Conservation (phyloP, 164 flowering plant genomes). For the Cinnamomum micranthum region DNA sequence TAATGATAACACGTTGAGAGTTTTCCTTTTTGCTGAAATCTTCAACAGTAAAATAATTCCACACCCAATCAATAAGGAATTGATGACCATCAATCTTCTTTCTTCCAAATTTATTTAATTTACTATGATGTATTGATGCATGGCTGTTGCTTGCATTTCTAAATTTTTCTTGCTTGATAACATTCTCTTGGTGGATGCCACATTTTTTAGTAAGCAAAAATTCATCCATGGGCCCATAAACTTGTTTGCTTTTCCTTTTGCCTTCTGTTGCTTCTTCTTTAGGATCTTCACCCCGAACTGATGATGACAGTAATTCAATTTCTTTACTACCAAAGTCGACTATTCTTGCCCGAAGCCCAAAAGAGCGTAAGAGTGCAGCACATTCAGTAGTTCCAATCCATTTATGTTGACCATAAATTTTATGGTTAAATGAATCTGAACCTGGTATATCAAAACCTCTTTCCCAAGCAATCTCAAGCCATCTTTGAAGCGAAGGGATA, state of each 20-base stretch:
- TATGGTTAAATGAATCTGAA: constrained; percentile 45
- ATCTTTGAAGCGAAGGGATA: constrained; percentile 72
- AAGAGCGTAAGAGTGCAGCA: constrained; percentile 80
- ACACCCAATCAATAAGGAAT: constrained; percentile 71
- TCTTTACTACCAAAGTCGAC: constrained; percentile 69
- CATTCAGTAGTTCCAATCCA: constrained; percentile 97
- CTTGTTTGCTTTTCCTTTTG: constrained; percentile 34
- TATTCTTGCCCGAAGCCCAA: constrained; percentile 77
- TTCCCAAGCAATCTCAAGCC: constrained; percentile 95
- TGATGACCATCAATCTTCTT: constrained; percentile 41
- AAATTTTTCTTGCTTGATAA: constrained; percentile 13
- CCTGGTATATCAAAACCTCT: constrained; percentile 68
- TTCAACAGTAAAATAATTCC: constrained; percentile 68
- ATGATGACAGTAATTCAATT: constrained; percentile 23
- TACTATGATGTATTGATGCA: not conserved
- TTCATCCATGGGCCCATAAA: constrained; percentile 79
- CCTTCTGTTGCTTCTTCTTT: constrained; percentile 11
- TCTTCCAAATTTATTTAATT: not conserved
- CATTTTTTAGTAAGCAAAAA: constrained; percentile 31
- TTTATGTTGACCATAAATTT: constrained; percentile 54
- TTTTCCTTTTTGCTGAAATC: constrained; percentile 15
- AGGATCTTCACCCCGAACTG: constrained; percentile 23
- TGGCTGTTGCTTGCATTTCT: not conserved
- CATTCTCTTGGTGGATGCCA: constrained; percentile 6
- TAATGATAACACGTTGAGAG: constrained; percentile 37